Percentiles rank a stretch among this genome's conserved stretches.
phyloP scores from a whole-genome alignment of 2,329 filamentous ascomycete genomes.

The Pestalotiopsis sp. region DNA sequence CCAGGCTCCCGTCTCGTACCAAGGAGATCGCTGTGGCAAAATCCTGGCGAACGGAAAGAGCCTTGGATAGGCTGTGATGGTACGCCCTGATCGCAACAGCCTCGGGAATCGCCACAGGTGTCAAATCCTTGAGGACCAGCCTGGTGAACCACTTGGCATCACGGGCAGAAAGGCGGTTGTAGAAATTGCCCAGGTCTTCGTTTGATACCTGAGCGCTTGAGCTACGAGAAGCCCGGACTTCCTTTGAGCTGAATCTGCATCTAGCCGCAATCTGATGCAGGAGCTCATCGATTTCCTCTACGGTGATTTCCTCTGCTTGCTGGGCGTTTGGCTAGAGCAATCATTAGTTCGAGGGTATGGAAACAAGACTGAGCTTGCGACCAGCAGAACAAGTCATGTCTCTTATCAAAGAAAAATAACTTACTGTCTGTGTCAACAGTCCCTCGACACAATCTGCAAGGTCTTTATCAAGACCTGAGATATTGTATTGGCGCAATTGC shows the following conservation, averaged over 20 bases:
- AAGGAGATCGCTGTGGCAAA: constrained; percentile 62
- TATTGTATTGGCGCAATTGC: constrained; percentile 65
- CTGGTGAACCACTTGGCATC: constrained; percentile 90
- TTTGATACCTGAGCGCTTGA: not conserved
- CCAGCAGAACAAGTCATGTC: not conserved
- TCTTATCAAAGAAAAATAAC: constrained; percentile 20
- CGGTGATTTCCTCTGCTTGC: constrained; percentile 50
- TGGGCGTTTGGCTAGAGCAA: constrained; percentile 48
- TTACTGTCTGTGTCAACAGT: constrained; percentile 63
- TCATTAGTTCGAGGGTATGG: constrained; percentile 19
- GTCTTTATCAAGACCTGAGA: constrained; percentile 61
- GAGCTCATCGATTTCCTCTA: constrained; percentile 72
- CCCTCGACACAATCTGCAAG: constrained; percentile 72
- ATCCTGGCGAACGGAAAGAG: constrained; percentile 71
- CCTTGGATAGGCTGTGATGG: constrained; percentile 70
- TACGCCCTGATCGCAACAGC: constrained; percentile 58
- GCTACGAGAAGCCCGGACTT: constrained; percentile 37
- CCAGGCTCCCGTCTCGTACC: constrained; percentile 41
- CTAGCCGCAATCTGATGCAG: constrained; percentile 69
- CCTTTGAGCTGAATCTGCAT: constrained; percentile 71
- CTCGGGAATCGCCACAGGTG: constrained; percentile 66
- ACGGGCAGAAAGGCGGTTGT: constrained; percentile 60
- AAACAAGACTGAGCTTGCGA: not conserved
- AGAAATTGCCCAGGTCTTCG: constrained; percentile 46
- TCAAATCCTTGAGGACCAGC: constrained; percentile 75